Percentiles rank a stretch among this genome's conserved stretches.
These are phyloP conservation scores for Golubevia sp. DNA, from an alignment of 1,284 basidiomycete species.

Conservation along the genomic window DNA sequence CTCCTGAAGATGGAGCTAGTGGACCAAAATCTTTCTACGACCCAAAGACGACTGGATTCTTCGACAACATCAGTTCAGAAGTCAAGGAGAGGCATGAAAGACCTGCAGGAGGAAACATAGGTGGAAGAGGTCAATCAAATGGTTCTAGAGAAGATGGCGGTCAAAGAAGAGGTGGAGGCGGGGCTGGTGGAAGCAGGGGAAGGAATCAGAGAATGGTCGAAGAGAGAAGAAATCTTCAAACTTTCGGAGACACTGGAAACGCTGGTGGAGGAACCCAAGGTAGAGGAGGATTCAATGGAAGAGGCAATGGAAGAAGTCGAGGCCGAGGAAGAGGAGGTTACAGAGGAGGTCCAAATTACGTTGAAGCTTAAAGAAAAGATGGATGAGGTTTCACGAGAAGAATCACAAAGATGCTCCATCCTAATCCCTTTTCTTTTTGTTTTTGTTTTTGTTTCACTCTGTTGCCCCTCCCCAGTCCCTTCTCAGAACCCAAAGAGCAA, in stretches of 20 bases:
- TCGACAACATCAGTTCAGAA: constrained; percentile 55
- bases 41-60: constrained; percentile 47
- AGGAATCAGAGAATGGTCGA: constrained; percentile 42
- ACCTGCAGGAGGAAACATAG: constrained; percentile 3
- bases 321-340: constrained; percentile 12
- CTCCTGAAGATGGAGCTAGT: constrained; percentile 15
- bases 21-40: constrained; percentile 44
- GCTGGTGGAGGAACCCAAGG: constrained; percentile 3
- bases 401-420: background rate
- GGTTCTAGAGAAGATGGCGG: constrained; percentile 14
- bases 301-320: constrained; percentile 10
- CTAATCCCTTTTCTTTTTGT: too few species aligned
- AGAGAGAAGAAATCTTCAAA: constrained; percentile 49
- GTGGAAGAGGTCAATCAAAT: constrained; percentile 14
- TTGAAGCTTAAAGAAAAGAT: background rate
- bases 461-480: too few species aligned
- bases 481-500: too few species aligned
- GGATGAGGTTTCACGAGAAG: background rate
- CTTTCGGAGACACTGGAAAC: constrained; percentile 44
- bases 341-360: background rate
- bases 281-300: too few species aligned
- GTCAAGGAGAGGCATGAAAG: constrained; percentile 51
- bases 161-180: constrained; percentile 3
- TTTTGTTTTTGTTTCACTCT: too few species aligned
- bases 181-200: constrained; percentile 23